phyloP scores from a whole-genome alignment of 208 protist species.

The Naegleria lovaniensis region DNA sequence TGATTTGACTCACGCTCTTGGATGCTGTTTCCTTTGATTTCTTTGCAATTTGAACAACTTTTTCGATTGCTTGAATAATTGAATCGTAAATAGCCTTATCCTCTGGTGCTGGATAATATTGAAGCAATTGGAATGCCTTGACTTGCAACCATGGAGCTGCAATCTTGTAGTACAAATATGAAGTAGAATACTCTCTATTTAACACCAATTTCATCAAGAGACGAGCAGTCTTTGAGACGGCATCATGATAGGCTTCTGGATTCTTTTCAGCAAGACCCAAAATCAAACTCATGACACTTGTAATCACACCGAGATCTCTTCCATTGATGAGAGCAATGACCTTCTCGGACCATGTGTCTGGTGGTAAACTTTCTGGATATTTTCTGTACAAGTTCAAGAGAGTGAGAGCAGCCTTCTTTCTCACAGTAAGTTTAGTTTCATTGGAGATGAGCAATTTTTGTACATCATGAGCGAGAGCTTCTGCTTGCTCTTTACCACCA shows the following conservation, averaged over 20 bases:
- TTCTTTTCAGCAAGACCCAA: constrained; percentile 68
- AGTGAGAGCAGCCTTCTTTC: constrained; percentile 95
- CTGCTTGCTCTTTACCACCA: constrained; percentile 92
- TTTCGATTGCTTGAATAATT: constrained; percentile 54
- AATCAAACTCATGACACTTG: constrained; percentile 78
- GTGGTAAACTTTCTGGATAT: constrained; percentile 73
- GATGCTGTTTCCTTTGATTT: constrained; percentile 40
- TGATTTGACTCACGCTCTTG: constrained; percentile 86
- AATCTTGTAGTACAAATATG: constrained; percentile 95
- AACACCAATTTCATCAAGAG: constrained; percentile 51
- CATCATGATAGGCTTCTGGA: constrained; percentile 55
- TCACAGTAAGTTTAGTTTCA: constrained; percentile 66
- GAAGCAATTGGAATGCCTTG: constrained; percentile 91
- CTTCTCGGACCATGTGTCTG: constrained; percentile 58
- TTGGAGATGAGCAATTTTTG: constrained; percentile 79
- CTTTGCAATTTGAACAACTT: constrained; percentile 67
- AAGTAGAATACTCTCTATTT: constrained; percentile 50
- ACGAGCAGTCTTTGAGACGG: constrained; percentile 63
- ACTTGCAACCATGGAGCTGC: constrained; percentile 95
- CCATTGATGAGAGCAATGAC: constrained; percentile 72
- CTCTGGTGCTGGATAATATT: constrained; percentile 78
- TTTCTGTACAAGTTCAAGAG: constrained; percentile 92
- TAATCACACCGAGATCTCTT: constrained; percentile 82
- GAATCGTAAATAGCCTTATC: constrained; percentile 40
- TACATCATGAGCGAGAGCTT: constrained; percentile 87